Percentiles rank a stretch among this genome's conserved stretches.
Evolutionary conservation across 2,329 filamentous ascomycete genomes (phyloP).

Genomic region (Ascochyta clinopodiicola): DNA sequence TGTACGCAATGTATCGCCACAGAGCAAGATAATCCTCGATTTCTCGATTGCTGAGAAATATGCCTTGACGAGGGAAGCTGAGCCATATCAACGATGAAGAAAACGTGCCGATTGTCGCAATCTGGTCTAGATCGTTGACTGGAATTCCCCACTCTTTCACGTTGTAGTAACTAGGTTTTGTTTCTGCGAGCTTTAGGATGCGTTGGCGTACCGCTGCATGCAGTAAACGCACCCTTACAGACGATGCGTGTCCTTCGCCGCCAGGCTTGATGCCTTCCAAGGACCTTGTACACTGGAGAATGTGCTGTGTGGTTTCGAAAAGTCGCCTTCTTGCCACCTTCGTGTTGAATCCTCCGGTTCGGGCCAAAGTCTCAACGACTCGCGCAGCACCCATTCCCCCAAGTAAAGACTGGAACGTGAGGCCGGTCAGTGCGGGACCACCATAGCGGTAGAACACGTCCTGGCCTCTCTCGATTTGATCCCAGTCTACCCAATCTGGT

Average conservation of each 20-base stretch:
- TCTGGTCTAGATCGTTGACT: slow-evolving; percentile 77
- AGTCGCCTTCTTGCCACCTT: slow-evolving; percentile 70
- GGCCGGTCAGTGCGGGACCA: slow-evolving; percentile 67
- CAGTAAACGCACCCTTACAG: slow-evolving; percentile 71
- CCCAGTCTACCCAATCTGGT: slow-evolving; percentile 80
- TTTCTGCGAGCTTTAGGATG: slow-evolving; percentile 65
- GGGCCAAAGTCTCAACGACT: slow-evolving; percentile 74
- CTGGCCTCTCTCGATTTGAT: slow-evolving; percentile 75
- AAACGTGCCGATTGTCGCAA: slow-evolving; percentile 75
- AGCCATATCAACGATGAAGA: slow-evolving; percentile 72
- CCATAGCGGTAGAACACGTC: slow-evolving; percentile 80
- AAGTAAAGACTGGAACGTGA: slow-evolving; percentile 70
- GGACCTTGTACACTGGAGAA: slow-evolving; percentile 72
- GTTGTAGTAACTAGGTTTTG: slow-evolving; percentile 68
- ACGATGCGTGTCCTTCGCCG: slow-evolving; percentile 69
- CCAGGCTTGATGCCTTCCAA: slow-evolving; percentile 71
- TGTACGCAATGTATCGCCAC: slow-evolving; percentile 76
- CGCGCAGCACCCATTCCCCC: slow-evolving; percentile 76
- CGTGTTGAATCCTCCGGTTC: slow-evolving; percentile 76
- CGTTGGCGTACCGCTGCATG: slow-evolving; percentile 71
- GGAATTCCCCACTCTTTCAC: slow-evolving; percentile 66
- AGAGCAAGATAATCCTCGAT: slow-evolving; percentile 74
- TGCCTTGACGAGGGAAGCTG: slow-evolving; percentile 74
- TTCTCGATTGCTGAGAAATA: slow-evolving; percentile 68
- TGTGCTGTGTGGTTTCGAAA: slow-evolving; percentile 77